Evolutionary conservation across 2,329 filamentous ascomycete genomes (phyloP).

Genomic region (Talaromyces sp.): DNA sequence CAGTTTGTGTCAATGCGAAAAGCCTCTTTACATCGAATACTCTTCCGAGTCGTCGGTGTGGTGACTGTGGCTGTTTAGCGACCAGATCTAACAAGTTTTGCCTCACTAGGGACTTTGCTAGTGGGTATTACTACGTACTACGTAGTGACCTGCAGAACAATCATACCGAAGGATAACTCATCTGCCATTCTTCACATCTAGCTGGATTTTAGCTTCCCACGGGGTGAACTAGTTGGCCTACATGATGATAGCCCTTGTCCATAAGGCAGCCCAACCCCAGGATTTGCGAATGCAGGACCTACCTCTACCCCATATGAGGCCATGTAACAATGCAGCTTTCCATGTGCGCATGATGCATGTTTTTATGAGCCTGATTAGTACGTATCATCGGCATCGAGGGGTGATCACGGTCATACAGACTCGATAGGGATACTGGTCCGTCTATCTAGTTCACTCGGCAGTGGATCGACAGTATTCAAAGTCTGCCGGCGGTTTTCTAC

Average conservation of each 20-base stretch:
- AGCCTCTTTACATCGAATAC: neutral
- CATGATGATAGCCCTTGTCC: neutral
- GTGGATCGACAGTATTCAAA: neutral
- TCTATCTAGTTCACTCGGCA: neutral
- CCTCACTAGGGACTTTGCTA: neutral
- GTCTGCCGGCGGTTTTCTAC: neutral
- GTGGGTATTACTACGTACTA: neutral
- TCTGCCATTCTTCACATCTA: neutral
- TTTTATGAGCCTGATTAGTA: neutral
- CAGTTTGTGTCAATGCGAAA: neutral
- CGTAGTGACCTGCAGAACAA: neutral
- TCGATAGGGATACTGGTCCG: neutral
- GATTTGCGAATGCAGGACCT: neutral
- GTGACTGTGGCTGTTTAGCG: neutral
- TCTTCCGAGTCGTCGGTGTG: neutral
- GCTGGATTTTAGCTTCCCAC: neutral
- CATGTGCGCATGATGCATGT: neutral
- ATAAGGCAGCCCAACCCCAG: neutral
- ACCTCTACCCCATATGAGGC: neutral
- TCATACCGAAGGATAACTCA: neutral
- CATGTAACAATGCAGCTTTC: slow-evolving; percentile 2
- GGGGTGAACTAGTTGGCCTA: neutral
- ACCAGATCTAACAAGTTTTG: neutral
- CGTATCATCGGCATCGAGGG: neutral
- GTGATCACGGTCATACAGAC: neutral